These are phyloP conservation scores for Malassezia vespertilionis DNA, from an alignment of 1,284 basidiomycete genomes.

Conservation along the genomic window DNA sequence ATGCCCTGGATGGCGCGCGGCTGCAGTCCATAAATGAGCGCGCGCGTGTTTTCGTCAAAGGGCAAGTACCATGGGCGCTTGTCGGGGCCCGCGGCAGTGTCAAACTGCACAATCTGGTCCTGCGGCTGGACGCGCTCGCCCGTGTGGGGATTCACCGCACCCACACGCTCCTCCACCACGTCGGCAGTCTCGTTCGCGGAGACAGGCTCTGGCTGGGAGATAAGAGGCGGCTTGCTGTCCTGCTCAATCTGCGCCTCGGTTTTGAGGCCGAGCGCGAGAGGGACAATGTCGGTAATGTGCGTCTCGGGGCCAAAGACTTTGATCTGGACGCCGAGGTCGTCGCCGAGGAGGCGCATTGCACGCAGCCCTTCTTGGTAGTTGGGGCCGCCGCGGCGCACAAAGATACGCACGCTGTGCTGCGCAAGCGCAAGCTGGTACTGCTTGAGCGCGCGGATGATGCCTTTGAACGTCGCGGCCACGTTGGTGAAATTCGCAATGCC, in stretches of 20 bases:
- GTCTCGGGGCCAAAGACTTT: conserved; percentile 92
- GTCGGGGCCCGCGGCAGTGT: conserved; percentile 39
- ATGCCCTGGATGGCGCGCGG: conserved; percentile 99
- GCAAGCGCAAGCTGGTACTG: conserved; percentile 60
- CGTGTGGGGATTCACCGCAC: conserved; percentile 58
- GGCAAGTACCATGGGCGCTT: conserved; percentile 38
- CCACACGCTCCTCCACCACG: conserved; percentile 52
- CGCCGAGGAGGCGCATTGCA: conserved; percentile 94
- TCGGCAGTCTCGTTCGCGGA: conserved; percentile 24
- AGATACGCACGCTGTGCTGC: conserved; percentile 50
- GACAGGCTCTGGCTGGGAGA: conserved; percentile 35
- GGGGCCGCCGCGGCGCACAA: conserved; percentile 92
- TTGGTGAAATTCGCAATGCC: conserved; percentile 99
- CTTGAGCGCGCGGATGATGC: conserved; percentile 93
- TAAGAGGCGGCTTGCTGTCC: conserved; percentile 44
- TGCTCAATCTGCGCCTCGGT: conserved; percentile 47
- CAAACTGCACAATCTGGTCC: conserved; percentile 77
- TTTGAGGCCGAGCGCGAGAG: conserved; percentile 77
- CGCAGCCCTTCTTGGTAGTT: conserved; percentile 99
- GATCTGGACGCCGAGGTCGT: conserved; percentile 93
- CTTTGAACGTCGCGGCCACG: conserved; percentile 98
- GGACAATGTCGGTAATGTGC: conserved; percentile 96
- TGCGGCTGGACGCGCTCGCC: conserved; percentile 72
- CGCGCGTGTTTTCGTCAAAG: conserved; percentile 77
- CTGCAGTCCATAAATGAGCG: conserved; percentile 95